phyloP scores from a whole-genome alignment of 306 rosid species.

The Geum urbanum region DNA sequence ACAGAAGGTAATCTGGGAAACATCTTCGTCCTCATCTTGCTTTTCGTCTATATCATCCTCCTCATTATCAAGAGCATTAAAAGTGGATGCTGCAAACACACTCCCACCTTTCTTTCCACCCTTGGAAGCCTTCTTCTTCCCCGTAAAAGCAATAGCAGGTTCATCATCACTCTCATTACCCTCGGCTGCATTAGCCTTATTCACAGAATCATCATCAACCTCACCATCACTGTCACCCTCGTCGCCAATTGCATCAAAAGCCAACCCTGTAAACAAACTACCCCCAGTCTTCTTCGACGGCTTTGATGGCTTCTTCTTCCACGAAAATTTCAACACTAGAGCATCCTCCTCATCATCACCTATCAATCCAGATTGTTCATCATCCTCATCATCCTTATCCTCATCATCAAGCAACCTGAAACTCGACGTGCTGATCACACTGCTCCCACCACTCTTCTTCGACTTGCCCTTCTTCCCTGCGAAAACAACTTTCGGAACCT shows the following conservation, averaged over 20 bases:
- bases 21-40: constrained; percentile 54
- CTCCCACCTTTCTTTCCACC: constrained; percentile 49
- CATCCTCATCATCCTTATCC: constrained; percentile 37
- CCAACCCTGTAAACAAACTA: constrained; percentile 44
- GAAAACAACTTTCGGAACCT: constrained; percentile 44
- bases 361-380: constrained; percentile 33
- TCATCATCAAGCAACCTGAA: constrained; percentile 72
- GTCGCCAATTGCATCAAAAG: constrained; percentile 53
- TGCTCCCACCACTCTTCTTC: constrained; percentile 63
- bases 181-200: constrained; percentile 21
- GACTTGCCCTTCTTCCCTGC: constrained; percentile 79
- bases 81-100: constrained; percentile 36
- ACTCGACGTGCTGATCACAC: constrained; percentile 38
- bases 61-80: constrained; percentile 44
- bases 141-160: constrained; percentile 49
- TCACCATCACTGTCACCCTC: constrained; percentile 41
- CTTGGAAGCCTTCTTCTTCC: constrained; percentile 74
- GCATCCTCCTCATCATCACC: constrained; percentile 43
- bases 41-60: constrained; percentile 41
- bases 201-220: constrained; percentile 34
- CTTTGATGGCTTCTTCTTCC: constrained; percentile 65
- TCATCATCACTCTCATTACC: constrained; percentile 48
- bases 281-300: constrained; percentile 44
- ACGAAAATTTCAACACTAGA: constrained; percentile 39
- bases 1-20: constrained; percentile 48